A percentile compares a stretch with the other conserved stretches of the same genome.
These are phyloP conservation scores for Kwoniella bestiolae DNA, from an alignment of 768 basidiomycete genomes.

Conservation along the genomic window DNA sequence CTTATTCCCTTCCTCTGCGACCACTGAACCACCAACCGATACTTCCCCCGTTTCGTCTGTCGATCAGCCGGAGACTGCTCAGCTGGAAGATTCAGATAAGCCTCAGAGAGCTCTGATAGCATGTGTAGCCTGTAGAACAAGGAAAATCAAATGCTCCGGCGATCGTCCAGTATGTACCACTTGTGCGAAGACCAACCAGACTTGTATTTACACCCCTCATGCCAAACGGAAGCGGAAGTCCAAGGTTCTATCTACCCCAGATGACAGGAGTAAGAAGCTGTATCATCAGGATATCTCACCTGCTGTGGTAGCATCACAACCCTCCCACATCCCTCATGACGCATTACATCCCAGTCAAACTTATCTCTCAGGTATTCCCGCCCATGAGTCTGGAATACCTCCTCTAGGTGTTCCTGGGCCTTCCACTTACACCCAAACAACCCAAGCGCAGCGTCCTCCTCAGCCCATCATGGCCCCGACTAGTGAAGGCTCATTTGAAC, in stretches of 20 bases:
- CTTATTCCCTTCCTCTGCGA: too few relatives aligned
- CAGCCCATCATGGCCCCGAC: background rate
- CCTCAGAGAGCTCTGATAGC: constrained; percentile 1
- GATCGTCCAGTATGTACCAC: constrained; percentile 14
- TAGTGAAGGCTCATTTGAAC: background rate
- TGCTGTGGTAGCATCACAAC: too few relatives aligned
- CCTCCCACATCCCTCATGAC: too few relatives aligned
- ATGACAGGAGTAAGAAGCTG: too few relatives aligned
- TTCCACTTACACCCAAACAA: background rate
- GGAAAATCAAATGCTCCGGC: constrained; percentile 19
- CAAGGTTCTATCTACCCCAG: background rate
- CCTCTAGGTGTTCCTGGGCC: background rate
- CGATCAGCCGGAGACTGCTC: background rate
- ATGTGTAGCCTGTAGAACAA: constrained; percentile 12
- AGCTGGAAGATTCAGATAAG: background rate
- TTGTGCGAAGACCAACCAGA: constrained; percentile 1
- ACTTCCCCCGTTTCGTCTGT: background rate
- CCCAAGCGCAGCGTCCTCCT: background rate
- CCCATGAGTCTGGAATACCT: too few relatives aligned
- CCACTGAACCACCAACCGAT: too few relatives aligned
- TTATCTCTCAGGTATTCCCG: too few relatives aligned
- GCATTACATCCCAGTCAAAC: too few relatives aligned
- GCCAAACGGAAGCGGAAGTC: constrained; percentile 7
- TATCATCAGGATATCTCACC: too few relatives aligned
- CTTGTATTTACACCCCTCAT: constrained; percentile 14